Conservation (phyloP, 2,329 filamentous ascomycete species). For the Alternaria metachromatica region DNA sequence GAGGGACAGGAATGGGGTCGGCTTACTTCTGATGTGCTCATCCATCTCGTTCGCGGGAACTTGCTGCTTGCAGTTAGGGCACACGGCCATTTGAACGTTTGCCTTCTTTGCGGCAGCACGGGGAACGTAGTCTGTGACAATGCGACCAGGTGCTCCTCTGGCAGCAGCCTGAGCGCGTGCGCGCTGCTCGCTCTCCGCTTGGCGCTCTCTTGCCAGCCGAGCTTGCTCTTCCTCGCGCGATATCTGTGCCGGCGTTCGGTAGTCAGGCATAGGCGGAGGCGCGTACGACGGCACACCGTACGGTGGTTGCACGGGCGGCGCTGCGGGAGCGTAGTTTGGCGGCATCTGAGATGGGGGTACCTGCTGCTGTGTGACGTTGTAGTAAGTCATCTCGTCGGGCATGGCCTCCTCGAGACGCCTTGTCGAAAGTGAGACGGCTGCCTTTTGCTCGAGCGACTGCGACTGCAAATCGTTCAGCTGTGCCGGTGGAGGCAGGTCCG, state of each 20-base stretch:
- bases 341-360: constrained; percentile 36
- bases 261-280: constrained; percentile 34
- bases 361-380: constrained; percentile 44
- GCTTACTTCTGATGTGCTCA: constrained; percentile 85
- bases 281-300: constrained; percentile 32
- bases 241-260: constrained; percentile 40
- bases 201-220: constrained; percentile 46
- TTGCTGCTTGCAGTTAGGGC: constrained; percentile 91
- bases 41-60: constrained; percentile 88
- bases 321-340: constrained; percentile 36
- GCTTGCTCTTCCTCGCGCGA: constrained; percentile 50
- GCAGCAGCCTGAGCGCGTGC: constrained; percentile 82
- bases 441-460: constrained; percentile 93
- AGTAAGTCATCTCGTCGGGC: constrained; percentile 70
- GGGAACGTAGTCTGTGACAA: constrained; percentile 91
- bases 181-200: constrained; percentile 64
- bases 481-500: constrained; percentile 85
- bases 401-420: constrained; percentile 94
- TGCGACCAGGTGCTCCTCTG: constrained; percentile 73
- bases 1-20: background rate
- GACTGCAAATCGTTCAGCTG: constrained; percentile 91
- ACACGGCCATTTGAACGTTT: constrained; percentile 73
- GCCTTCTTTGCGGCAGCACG: constrained; percentile 76
- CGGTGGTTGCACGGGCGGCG: constrained; percentile 38
- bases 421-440: constrained; percentile 83